These are phyloP conservation scores for Arthrobotrys pseudoclavata DNA, from an alignment of 2,329 filamentous ascomycete species.

Conservation along the genomic window DNA sequence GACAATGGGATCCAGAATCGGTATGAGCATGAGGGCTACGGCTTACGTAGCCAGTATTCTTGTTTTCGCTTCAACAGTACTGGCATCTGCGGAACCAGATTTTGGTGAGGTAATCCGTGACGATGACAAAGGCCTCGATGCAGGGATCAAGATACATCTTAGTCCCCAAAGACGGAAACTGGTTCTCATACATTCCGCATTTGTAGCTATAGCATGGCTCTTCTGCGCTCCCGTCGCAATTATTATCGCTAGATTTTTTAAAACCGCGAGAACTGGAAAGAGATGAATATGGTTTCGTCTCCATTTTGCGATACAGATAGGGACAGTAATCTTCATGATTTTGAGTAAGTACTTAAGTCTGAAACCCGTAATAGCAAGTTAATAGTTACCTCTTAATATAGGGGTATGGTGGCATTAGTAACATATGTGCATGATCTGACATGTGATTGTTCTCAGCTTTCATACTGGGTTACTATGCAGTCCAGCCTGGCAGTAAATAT, in stretches of 20 bases:
- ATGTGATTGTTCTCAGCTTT: constrained; percentile 39
- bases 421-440: constrained; percentile 5
- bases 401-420: not conserved
- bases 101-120: constrained; percentile 46
- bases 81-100: constrained; percentile 26
- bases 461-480: constrained; percentile 48
- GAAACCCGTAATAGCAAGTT: not conserved
- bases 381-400: not conserved
- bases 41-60: constrained; percentile 3
- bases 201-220: constrained; percentile 46
- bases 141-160: constrained; percentile 38
- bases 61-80: not conserved
- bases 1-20: not conserved
- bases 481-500: constrained; percentile 44
- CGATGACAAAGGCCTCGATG: constrained; percentile 39
- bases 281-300: constrained; percentile 52
- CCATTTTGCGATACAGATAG: constrained; percentile 42
- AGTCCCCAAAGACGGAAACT: constrained; percentile 32
- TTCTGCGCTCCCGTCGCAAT: constrained; percentile 43
- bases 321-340: constrained; percentile 44
- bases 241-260: constrained; percentile 52
- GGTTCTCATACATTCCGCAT: constrained; percentile 37
- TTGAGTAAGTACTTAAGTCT: constrained; percentile 55
- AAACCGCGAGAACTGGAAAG: constrained; percentile 34
- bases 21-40: not conserved